These are phyloP conservation scores for Cucumis cinereus DNA, from an alignment of 306 rosid genomes.

Conservation along the genomic window DNA sequence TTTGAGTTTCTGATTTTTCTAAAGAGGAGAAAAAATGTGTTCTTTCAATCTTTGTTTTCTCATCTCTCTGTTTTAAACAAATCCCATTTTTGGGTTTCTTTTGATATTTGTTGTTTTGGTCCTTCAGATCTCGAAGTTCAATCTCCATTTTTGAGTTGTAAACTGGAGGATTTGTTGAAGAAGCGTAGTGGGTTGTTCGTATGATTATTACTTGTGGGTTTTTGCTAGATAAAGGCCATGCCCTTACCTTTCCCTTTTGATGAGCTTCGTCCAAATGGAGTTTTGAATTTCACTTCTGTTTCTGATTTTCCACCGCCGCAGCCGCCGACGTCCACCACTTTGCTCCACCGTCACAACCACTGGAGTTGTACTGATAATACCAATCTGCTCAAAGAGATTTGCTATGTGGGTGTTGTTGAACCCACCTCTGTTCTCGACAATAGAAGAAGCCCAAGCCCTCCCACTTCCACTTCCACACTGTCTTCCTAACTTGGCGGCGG, in stretches of 20 bases:
- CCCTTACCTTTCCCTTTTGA: slow-evolving; percentile 84
- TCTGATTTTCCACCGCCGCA: slow-evolving; percentile 34
- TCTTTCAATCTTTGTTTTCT: neutral
- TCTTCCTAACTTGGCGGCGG: slow-evolving; percentile 68
- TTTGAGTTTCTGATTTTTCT: neutral
- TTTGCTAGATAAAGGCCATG: slow-evolving; percentile 89
- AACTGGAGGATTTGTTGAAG: neutral
- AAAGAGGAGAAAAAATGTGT: neutral
- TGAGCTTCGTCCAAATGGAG: slow-evolving; percentile 58
- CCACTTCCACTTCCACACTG: slow-evolving; percentile 76
- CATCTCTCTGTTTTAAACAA: neutral
- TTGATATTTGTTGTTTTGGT: too few species aligned
- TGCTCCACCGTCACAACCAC: slow-evolving; percentile 12
- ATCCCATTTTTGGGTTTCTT: neutral
- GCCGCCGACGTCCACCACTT: neutral
- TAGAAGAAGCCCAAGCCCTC: slow-evolving; percentile 67
- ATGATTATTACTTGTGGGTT: slow-evolving; percentile 20
- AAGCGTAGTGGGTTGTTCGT: neutral
- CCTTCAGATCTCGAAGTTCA: neutral
- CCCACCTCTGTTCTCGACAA: slow-evolving; percentile 74
- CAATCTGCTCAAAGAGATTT: slow-evolving; percentile 23
- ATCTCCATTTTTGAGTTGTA: neutral
- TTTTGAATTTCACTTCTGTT: slow-evolving; percentile 45
- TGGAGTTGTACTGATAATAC: slow-evolving; percentile 23
- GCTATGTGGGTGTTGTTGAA: slow-evolving; percentile 90